Conservation (phyloP, 2,329 filamentous ascomycete species). For the Aphanocladium album region DNA sequence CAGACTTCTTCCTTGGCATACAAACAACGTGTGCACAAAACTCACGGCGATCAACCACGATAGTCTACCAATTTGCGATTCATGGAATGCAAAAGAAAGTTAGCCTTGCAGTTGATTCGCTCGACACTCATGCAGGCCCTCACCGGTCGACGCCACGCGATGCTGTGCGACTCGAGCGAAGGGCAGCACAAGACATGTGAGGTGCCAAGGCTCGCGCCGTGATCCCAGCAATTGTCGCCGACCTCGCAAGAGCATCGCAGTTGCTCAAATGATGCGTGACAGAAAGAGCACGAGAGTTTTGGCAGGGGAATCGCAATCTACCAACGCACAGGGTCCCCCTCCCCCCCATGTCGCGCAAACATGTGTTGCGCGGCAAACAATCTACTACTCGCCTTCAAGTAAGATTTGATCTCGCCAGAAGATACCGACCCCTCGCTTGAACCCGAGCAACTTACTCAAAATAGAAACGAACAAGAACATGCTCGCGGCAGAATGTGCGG, state of each 20-base stretch:
- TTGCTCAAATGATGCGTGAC: background rate
- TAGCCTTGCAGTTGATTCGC: background rate
- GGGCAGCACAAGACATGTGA: background rate
- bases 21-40: background rate
- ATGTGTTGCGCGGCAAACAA: background rate
- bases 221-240: background rate
- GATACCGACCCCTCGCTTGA: too few species aligned
- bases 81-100: background rate
- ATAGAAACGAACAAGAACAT: background rate
- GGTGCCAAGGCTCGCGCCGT: background rate
- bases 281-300: background rate
- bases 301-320: background rate
- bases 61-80: background rate
- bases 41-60: background rate
- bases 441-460: too few species aligned
- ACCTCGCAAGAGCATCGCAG: background rate
- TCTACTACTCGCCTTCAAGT: background rate
- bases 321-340: background rate
- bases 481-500: background rate
- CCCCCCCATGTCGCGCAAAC: background rate
- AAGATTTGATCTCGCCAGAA: background rate
- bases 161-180: constrained; percentile 9
- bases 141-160: constrained; percentile 11
- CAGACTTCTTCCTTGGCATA: background rate
- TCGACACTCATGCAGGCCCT: background rate